Evolutionary conservation across 2,329 filamentous ascomycete genomes (phyloP), one percentile per base, ranked within the genome.

Genomic region (Ilyonectria mors-panacis): DNA sequence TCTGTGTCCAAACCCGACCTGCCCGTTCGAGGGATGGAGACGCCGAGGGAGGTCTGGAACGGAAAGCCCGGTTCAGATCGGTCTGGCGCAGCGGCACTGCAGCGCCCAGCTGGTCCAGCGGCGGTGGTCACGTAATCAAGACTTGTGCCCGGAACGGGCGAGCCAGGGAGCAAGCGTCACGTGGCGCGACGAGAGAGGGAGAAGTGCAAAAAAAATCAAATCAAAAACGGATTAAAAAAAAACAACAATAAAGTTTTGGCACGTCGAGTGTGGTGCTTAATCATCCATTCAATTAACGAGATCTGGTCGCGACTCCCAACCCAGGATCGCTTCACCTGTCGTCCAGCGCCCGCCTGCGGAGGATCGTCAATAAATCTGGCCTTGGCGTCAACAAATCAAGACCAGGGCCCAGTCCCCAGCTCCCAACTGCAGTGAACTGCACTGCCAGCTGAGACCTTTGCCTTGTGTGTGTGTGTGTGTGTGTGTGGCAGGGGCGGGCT

Each of bases 31-130:
- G 39, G 55, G 26, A 30, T 44, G 15, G 55, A 58, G 42, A 48
- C 5, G 56, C 42, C 17, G 58, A 19, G 33, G 35, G 53, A 53
- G 51, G 55, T 44, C 59, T 59, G 39, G 56, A 59, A 66, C 62
- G 70, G 69, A 72, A 68, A 59, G 55, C 35, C 42, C 59, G 30
- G n/a, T 39, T 42, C 10, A 44, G 47, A 30, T 37, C 35, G 48
- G 35, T n/a, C 37, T 48, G 58, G 30, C 37, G 23, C 33, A 33
- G 56, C 56, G 15, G 56, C 30, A 39, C 10, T 30, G 21, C 56
- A 55, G 33, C 26, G 23, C 30, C 15, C 45, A 35, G 26, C 42
- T 39, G 37, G 47, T 50, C 44, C 12, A 15, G 19, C 30, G 54
- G 23, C 12, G 48, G 37, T 30, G 51, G 28, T 65, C 56, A 65